Conservation (phyloP, 1,284 basidiomycete species). For the Xerocomus cyaneibrunnescens region DNA sequence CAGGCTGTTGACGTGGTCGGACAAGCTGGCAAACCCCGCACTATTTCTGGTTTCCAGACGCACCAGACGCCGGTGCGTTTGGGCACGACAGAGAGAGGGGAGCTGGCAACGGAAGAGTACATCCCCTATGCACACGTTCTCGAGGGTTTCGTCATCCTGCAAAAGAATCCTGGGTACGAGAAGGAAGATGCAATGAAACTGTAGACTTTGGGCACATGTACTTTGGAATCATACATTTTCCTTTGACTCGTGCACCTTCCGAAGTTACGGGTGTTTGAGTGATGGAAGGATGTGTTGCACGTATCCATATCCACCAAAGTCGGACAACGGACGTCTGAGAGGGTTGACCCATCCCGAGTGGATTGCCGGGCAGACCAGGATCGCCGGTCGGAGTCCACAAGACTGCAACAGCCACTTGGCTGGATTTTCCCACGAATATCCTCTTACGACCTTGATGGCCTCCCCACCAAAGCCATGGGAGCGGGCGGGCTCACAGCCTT, state of each 20-base stretch:
- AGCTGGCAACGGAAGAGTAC: slow-evolving; percentile 96
- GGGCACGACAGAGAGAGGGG: slow-evolving; percentile 91
- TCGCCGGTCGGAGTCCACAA: no score
- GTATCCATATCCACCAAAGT: no score
- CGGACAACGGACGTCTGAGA: no score
- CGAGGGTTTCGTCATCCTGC: slow-evolving; percentile 87
- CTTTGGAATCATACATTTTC: slow-evolving; percentile 3
- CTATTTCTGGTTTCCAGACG: slow-evolving; percentile 95
- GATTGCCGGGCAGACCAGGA: no score
- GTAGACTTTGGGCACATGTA: slow-evolving; percentile 36
- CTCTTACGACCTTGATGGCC: slow-evolving; percentile 45
- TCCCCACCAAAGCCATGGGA: slow-evolving; percentile 90
- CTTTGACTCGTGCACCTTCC: no score
- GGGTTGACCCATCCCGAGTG: no score
- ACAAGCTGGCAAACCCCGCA: slow-evolving; percentile 88
- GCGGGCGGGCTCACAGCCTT: slow-evolving; percentile 45
- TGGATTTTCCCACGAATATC: slow-evolving; percentile 22
- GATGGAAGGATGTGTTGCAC: no score
- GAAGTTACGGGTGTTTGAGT: no score
- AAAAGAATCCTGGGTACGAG: slow-evolving; percentile 86
- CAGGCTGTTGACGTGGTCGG: slow-evolving; percentile 89
- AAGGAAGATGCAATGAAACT: slow-evolving; percentile 80
- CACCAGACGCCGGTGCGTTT: slow-evolving; percentile 95
- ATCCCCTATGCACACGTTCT: slow-evolving; percentile 88
- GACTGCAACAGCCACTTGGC: no score